Evolutionary conservation across 257 asterid genomes (phyloP), one percentile per base, ranked within the genome.

Genomic region (Nicotiana paniculata): DNA sequence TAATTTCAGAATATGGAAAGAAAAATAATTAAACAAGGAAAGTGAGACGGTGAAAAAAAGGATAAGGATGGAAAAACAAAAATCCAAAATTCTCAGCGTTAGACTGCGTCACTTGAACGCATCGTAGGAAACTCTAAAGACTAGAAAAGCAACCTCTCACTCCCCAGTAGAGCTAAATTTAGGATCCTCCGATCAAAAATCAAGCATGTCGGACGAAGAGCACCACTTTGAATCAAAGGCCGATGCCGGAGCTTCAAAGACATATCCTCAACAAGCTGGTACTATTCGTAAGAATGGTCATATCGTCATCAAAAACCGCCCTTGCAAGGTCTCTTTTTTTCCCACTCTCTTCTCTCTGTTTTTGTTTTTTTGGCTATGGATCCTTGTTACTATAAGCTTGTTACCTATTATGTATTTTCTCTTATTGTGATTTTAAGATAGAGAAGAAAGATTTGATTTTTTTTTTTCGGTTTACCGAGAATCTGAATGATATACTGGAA

Each of bases 161-260:
- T 69, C 6, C 9, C 0, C 21, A 61, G 77, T 72, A 46, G 21
- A 46, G 61, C 24, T 54, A 48, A 6, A 48, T 26, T 37, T 37
- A 17, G 10, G 68, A 64, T 64, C 18, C 37, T 72, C 17, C 17
- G 15, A 61, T 58, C 74, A 39, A 16, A 8, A 16, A 8, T 8
- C 51, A 80, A 66, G 13, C 18, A 88, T 88, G 91, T 88, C 91
- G 85, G 91, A 86, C 87, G 91, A 88, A 83, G 91, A 88, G 80
- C 88, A 88, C 63, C 89, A 88, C 26, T 88, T 88, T 67, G 89
- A 88, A 82, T 84, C 91, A 16, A 86, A 86, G 86, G 88, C 89
- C 51, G 89, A 88, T n/a, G 89, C 91, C 28, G 89, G 89, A 17
- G 91, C 91, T 3, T 88, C 90, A 76, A 86, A 88, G 55, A 88